Conservation (phyloP, 2,329 filamentous ascomycete species). For the Mycosphaerella arachidis region DNA sequence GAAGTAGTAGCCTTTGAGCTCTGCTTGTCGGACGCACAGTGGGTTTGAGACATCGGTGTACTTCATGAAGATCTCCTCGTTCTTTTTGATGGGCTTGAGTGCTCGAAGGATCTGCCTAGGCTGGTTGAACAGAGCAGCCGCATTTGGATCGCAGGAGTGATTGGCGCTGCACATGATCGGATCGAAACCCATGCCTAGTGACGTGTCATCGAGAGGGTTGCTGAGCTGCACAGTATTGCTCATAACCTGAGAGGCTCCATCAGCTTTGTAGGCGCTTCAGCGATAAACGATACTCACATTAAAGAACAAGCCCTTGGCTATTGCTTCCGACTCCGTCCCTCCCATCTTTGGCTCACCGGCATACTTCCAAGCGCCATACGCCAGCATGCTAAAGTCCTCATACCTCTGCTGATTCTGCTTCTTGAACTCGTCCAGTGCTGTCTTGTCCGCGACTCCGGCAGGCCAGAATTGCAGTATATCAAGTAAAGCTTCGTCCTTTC, state of each 20-base stretch:
- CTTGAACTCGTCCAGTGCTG: conserved; percentile 48
- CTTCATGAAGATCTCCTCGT: conserved; percentile 57
- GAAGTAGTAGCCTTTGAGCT: conserved; percentile 53
- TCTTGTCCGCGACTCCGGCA: conserved; percentile 19
- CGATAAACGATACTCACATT: conserved; percentile 8
- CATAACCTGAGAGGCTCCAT: conserved; percentile 41
- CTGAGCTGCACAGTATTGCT: conserved; percentile 57
- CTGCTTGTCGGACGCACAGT: conserved; percentile 46
- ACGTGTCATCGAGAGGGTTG: conserved; percentile 49
- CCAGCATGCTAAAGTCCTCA: conserved; percentile 49
- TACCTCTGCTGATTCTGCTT: conserved; percentile 39
- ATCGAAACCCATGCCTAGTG: conserved; percentile 56
- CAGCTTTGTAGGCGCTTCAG: background rate
- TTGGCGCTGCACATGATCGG: conserved; percentile 53
- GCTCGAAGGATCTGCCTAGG: conserved; percentile 49
- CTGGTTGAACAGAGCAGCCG: conserved; percentile 54
- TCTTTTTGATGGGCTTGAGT: conserved; percentile 48
- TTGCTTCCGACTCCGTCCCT: conserved; percentile 19
- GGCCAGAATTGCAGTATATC: conserved; percentile 26
- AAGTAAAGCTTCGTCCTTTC: conserved; percentile 21
- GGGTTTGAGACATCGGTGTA: conserved; percentile 58
- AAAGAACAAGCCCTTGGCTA: conserved; percentile 18
- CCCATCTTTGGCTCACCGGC: conserved; percentile 34
- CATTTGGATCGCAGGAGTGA: conserved; percentile 60
- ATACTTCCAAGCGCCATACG: conserved; percentile 52